phyloP scores from a whole-genome alignment of 176 grass and related monocot species.

The Tillandsia fasciculata region DNA sequence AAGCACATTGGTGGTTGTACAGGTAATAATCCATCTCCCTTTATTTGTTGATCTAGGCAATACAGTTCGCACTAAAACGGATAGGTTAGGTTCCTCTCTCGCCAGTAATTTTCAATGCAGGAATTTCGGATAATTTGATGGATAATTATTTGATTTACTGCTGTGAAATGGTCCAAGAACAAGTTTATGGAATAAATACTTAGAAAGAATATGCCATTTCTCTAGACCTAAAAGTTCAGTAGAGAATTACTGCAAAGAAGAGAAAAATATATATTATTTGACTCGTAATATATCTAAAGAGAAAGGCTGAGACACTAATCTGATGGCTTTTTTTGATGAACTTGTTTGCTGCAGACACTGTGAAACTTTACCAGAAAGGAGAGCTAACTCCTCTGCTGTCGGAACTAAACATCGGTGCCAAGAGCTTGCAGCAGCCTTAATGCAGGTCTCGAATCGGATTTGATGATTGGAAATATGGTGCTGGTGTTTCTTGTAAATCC shows the following conservation, averaged over 20 bases:
- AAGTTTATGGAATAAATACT: too few species aligned
- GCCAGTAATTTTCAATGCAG: background rate
- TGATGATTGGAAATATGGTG: background rate
- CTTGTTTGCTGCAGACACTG: constrained; percentile 52
- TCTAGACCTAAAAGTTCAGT: too few species aligned
- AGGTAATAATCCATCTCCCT: constrained; percentile 34
- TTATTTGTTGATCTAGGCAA: background rate
- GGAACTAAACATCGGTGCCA: constrained; percentile 39
- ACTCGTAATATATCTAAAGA: background rate
- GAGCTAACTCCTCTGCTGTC: constrained; percentile 56
- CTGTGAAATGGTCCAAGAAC: background rate
- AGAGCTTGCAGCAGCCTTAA: constrained; percentile 32
- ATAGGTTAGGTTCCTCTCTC: constrained; percentile 8
- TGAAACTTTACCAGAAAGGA: constrained; percentile 74
- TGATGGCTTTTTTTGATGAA: constrained; percentile 1
- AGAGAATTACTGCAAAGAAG: too few species aligned
- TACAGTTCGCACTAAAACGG: background rate
- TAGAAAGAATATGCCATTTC: too few species aligned
- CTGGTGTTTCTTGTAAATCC: too few species aligned
- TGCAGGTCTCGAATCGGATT: background rate
- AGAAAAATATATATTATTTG: constrained; percentile 2
- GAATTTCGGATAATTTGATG: background rate
- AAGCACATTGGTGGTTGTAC: constrained; percentile 90
- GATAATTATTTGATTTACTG: background rate
- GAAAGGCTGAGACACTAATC: background rate